A percentile compares a stretch with the other conserved stretches of the same genome.
Evolutionary conservation across 345 rosid species (phyloP).

Genomic region (Clausena lansium): DNA sequence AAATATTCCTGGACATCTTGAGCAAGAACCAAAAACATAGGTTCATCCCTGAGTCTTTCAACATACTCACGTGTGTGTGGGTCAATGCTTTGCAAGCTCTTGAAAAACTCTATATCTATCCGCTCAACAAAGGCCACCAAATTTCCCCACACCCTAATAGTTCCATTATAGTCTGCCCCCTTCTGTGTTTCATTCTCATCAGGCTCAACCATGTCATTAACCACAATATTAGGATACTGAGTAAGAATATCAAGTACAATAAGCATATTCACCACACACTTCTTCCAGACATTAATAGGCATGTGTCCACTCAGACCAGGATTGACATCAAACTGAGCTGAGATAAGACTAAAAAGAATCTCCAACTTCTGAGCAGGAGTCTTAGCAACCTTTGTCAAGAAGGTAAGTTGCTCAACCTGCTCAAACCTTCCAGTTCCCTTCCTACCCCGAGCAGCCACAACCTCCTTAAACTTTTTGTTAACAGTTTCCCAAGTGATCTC

Average conservation of each 20-base stretch:
- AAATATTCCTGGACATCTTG: constrained; percentile 88
- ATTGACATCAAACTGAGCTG: constrained; percentile 95
- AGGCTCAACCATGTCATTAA: constrained; percentile 73
- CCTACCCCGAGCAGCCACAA: constrained; percentile 92
- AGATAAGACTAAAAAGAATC: constrained; percentile 82
- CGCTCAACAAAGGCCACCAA: constrained; percentile 88
- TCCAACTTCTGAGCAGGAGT: constrained; percentile 98
- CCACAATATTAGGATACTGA: constrained; percentile 66
- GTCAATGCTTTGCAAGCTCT: constrained; percentile 93
- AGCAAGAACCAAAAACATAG: constrained; percentile 75
- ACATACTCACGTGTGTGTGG: constrained; percentile 92
- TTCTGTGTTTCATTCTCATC: constrained; percentile 91
- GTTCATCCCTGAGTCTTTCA: constrained; percentile 89
- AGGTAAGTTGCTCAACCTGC: constrained; percentile 92
- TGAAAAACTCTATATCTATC: constrained; percentile 83
- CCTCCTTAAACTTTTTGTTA: constrained; percentile 86
- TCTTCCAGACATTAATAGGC: constrained; percentile 95
- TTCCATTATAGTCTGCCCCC: constrained; percentile 61
- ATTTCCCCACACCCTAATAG: constrained; percentile 84
- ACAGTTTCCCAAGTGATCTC: constrained; percentile 93
- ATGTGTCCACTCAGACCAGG: constrained; percentile 97
- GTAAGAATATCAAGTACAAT: constrained; percentile 76
- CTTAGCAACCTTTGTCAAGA: constrained; percentile 88
- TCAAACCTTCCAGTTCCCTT: constrained; percentile 95
- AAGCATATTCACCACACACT: constrained; percentile 80